phyloP scores from a whole-genome alignment of 164 flowering plant genomes.

The Malania oleifera region DNA sequence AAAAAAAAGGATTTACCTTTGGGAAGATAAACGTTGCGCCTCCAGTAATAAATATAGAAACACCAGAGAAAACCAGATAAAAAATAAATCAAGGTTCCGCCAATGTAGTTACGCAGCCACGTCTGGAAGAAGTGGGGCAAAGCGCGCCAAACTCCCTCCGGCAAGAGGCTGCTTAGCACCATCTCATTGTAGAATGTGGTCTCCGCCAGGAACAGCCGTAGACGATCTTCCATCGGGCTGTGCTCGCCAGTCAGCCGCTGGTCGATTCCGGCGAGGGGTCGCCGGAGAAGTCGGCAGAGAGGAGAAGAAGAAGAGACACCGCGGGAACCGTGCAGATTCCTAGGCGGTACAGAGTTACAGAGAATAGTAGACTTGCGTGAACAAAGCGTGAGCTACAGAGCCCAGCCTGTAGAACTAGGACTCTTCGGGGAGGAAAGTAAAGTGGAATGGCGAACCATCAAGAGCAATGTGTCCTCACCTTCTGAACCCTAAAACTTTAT shows the following conservation, averaged over 20 bases:
- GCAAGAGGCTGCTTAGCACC: conserved; percentile 52
- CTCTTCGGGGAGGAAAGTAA: too few species aligned
- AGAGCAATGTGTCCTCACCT: too few species aligned
- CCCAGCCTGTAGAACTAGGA: too few species aligned
- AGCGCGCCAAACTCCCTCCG: conserved; percentile 39
- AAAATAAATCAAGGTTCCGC: conserved; percentile 54
- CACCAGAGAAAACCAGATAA: conserved; percentile 78
- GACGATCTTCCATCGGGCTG: conserved; percentile 27
- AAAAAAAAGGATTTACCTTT: conserved; percentile 50
- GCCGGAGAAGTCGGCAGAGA: not conserved
- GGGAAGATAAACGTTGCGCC: conserved; percentile 66
- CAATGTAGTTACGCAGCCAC: conserved; percentile 80
- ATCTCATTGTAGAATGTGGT: conserved; percentile 59
- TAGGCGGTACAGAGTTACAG: too few species aligned
- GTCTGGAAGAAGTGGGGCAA: conserved; percentile 60
- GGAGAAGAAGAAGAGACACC: too few species aligned
- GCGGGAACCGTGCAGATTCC: too few species aligned
- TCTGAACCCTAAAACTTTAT: too few species aligned
- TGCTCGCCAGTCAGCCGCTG: not conserved
- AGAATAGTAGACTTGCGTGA: too few species aligned
- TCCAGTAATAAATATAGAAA: conserved; percentile 71
- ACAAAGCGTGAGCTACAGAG: too few species aligned
- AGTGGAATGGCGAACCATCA: too few species aligned
- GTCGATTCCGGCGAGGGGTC: not conserved
- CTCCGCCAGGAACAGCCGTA: conserved; percentile 48